Evolutionary conservation across 78 protist species (phyloP), one percentile per base, ranked within the genome.

Genomic region (Isochrysis galbana): DNA sequence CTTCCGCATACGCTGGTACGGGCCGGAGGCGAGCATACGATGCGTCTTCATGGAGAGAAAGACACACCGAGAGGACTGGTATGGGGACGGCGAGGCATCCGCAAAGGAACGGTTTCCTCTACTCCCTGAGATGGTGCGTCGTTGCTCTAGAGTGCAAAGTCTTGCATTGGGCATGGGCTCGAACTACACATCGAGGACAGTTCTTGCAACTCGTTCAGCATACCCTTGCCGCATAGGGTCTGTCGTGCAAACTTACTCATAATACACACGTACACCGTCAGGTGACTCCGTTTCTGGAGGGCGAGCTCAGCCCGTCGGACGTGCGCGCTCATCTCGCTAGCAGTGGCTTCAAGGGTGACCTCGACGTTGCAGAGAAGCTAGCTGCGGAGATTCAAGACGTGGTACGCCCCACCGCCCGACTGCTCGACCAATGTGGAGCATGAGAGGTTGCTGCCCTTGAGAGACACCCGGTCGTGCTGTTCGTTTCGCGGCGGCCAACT

Each of bases 1-100:
- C 1, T 0, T 94, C 14, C 94, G 96, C 36, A 67, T 92, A 5
- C 94, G 96, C 23, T 94, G 96, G 96, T 94, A 94, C 82, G 93
- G 94, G 48, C 19, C 39, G 32, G 36, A 1, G 34, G 90, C 91
- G 42, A 39, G 1, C 45, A 2, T 1, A 32, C 36, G 38, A 21
- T n/a, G 44, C 39, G 94, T 92, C 19, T 94, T 86, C 69, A 34
- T 94, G 34, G 96, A 94, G 90, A 34, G 92, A 29, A 94, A 94
- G 83, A 78, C 90, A 22, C 96, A 94, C 90, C 89, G 90, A 44
- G 96, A 94, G 74, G 74, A 67, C 74, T 67, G 74, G 74, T 67
- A 67, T n/a, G 74, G 74, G 38, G 74, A 92, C 34, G 96, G 96
- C 54, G 94, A 92, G 44, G 54, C 36, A 91, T 54, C 91, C 26